These are phyloP conservation scores for Debaryomyces maramus DNA, from an alignment of 805 yeast genomes.

Conservation along the genomic window DNA sequence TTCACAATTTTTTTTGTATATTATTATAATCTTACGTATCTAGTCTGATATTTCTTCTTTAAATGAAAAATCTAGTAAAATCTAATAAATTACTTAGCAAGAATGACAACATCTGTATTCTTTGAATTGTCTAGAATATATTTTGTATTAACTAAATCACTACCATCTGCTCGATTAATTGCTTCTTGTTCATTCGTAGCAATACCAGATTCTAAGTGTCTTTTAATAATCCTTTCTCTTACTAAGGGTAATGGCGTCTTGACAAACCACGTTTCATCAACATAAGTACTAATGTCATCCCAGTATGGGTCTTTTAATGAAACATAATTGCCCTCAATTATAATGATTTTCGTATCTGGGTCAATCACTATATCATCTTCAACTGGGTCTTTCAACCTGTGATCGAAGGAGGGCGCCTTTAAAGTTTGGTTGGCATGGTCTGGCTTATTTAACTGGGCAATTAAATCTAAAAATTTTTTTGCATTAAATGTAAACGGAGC, in stretches of 20 bases:
- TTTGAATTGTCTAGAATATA: conserved; percentile 27
- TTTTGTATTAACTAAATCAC: conserved; percentile 67
- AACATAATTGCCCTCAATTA: conserved; percentile 78
- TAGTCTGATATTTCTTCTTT: too few relatives aligned
- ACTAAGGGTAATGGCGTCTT: conserved; percentile 46
- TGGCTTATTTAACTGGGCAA: conserved; percentile 18
- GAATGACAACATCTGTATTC: conserved; percentile 14
- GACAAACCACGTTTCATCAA: conserved; percentile 53
- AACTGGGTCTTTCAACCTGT: conserved; percentile 69
- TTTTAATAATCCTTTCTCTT: conserved; percentile 56
- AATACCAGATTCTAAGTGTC: conserved; percentile 66
- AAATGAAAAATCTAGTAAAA: too few relatives aligned
- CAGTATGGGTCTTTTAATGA: conserved; percentile 60
- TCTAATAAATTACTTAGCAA: conserved; percentile 6
- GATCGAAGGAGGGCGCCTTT: conserved; percentile 72
- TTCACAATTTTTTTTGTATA: conserved; percentile 4
- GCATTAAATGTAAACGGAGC: conserved; percentile 87
- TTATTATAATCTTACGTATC: too few relatives aligned
- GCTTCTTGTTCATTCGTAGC: conserved; percentile 52
- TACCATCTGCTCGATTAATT: conserved; percentile 45
- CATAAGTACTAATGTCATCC: conserved; percentile 44
- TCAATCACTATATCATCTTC: conserved; percentile 49
- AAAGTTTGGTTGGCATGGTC: conserved; percentile 30
- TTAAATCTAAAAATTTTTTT: conserved; percentile 25
- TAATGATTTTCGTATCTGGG: conserved; percentile 51